A percentile compares a stretch with the other conserved stretches of the same genome.
These are phyloP conservation scores for Trametes maxima DNA, from an alignment of 768 basidiomycete species.

Conservation along the genomic window DNA sequence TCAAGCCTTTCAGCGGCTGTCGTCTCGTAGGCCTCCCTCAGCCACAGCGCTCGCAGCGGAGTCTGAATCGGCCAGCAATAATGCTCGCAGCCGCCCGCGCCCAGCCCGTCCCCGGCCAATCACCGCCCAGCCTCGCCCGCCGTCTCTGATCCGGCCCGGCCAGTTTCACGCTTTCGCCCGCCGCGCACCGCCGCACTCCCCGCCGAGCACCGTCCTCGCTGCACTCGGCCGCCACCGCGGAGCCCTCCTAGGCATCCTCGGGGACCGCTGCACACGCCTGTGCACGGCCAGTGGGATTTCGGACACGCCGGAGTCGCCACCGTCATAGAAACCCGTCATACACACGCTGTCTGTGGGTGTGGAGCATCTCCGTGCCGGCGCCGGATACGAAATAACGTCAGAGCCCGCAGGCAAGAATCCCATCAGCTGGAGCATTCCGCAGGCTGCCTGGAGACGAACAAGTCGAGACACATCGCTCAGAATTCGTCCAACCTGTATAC, in stretches of 20 bases:
- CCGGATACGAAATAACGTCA: constrained; percentile 1
- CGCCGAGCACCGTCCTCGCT: too few relatives aligned
- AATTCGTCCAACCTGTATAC: background rate
- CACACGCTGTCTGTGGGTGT: background rate
- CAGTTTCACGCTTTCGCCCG: too few relatives aligned
- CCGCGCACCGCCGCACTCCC: too few relatives aligned
- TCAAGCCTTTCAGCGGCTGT: constrained; percentile 16
- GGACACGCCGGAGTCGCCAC: too few relatives aligned
- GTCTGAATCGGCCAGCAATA: constrained; percentile 6
- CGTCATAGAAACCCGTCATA: too few relatives aligned
- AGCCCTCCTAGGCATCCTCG: too few relatives aligned
- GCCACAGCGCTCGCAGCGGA: constrained; percentile 17
- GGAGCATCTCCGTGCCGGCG: constrained; percentile 3
- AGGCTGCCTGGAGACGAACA: constrained; percentile 15
- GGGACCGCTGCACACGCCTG: too few relatives aligned
- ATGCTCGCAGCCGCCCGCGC: constrained; percentile 7
- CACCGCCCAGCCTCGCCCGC: background rate
- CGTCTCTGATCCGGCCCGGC: background rate
- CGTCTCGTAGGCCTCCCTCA: background rate
- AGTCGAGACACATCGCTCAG: background rate
- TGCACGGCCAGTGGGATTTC: too few relatives aligned
- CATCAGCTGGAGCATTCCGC: constrained; percentile 12
- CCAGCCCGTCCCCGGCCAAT: background rate
- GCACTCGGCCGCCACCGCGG: too few relatives aligned
- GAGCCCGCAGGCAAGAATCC: background rate